These are phyloP conservation scores for Starmerella bombicola DNA, from an alignment of 805 yeast genomes.

Conservation along the genomic window DNA sequence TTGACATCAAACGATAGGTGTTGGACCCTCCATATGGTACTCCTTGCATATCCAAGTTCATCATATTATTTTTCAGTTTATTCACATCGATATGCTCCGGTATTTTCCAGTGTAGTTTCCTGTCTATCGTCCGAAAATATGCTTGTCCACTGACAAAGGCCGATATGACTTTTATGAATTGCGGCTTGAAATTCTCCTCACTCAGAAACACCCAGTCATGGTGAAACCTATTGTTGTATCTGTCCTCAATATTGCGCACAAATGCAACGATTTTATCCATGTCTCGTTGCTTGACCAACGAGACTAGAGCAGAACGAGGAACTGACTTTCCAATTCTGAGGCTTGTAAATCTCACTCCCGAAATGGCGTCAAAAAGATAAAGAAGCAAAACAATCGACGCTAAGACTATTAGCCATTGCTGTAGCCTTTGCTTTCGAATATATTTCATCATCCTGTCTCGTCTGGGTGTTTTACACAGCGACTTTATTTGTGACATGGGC, in stretches of 20 bases:
- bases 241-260: conserved; percentile 55
- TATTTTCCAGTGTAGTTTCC: conserved; percentile 54
- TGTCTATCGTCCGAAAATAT: conserved; percentile 57
- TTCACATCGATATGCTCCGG: conserved; percentile 42
- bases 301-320: conserved; percentile 11
- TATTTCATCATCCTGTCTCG: too few species aligned
- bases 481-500: too few species aligned
- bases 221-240: conserved; percentile 84
- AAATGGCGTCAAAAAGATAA: too few species aligned
- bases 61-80: conserved; percentile 59
- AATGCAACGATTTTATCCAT: conserved; percentile 3
- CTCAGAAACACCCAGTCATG: conserved; percentile 89
- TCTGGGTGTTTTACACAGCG: too few species aligned
- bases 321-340: too few species aligned
- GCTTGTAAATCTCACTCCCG: too few species aligned
- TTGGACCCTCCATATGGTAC: conserved; percentile 73
- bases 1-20: conserved; percentile 88
- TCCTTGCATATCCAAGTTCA: conserved; percentile 25
- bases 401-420: too few species aligned
- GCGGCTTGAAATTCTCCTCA: conserved; percentile 57
- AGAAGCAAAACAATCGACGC: too few species aligned
- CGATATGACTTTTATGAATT: conserved; percentile 45
- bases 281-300: conserved; percentile 13
- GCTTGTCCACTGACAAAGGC: conserved; percentile 47
- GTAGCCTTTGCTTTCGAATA: too few species aligned